Evolutionary conservation across 257 asterid species (phyloP).

Genomic region (Solanum ossicruentum): DNA sequence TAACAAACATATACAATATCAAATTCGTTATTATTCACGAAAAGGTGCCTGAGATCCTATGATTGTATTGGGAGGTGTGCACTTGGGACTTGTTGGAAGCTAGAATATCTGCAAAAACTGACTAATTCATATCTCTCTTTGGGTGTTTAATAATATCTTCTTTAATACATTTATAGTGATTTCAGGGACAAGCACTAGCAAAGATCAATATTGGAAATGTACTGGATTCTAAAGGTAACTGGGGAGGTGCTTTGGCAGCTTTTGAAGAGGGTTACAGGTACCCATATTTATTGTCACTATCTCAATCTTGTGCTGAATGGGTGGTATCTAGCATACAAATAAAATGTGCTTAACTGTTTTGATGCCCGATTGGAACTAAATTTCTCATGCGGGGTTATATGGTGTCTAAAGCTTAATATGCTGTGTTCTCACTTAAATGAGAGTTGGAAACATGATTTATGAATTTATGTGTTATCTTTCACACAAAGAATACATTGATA

Average conservation of each 20-base stretch:
- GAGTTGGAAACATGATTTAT: no score
- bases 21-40: background rate
- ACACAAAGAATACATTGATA: no score
- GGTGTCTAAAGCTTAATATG: background rate
- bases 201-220: conserved; percentile 71
- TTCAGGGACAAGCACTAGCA: conserved; percentile 87
- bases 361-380: background rate
- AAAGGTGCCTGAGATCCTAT: background rate
- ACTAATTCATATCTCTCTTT: background rate
- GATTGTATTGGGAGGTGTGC: background rate
- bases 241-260: conserved; percentile 60
- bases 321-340: background rate
- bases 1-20: background rate
- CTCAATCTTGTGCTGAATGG: background rate
- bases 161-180: conserved; percentile 7
- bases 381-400: background rate
- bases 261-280: conserved; percentile 74
- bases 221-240: conserved; percentile 68
- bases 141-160: background rate
- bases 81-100: background rate
- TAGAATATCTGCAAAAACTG: background rate
- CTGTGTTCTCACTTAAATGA: no score
- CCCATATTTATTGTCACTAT: conserved; percentile 3
- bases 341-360: background rate
- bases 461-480: no score